phyloP scores from a whole-genome alignment of 148 eudicot species.

The Cornus controversa region DNA sequence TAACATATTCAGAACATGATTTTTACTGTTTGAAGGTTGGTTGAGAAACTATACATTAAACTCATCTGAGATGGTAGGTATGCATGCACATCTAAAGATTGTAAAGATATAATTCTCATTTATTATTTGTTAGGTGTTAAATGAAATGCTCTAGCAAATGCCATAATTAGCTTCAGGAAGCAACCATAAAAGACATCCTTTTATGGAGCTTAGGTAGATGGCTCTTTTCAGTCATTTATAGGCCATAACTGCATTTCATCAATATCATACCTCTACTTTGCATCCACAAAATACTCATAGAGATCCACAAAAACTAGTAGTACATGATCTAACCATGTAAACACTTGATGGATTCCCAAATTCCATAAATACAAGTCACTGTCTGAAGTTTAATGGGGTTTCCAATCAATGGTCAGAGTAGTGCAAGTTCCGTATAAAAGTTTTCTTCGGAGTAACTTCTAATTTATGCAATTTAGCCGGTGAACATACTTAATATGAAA shows the following conservation, averaged over 20 bases:
- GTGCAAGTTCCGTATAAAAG: not conserved
- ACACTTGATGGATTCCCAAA: not conserved
- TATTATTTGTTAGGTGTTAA: slow-evolving; percentile 18
- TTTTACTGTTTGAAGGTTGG: not conserved
- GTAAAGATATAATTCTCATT: slow-evolving; percentile 10
- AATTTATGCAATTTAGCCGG: no score
- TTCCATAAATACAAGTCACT: not conserved
- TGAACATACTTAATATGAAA: no score
- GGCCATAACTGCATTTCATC: not conserved
- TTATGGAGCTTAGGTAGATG: slow-evolving; percentile 7
- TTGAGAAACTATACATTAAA: not conserved
- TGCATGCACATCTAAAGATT: not conserved
- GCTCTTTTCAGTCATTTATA: slow-evolving; percentile 6
- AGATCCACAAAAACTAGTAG: not conserved
- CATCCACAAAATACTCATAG: not conserved
- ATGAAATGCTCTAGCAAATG: slow-evolving; percentile 16
- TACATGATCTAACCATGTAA: no score
- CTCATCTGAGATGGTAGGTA: slow-evolving; percentile 2
- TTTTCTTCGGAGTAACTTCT: no score
- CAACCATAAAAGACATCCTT: not conserved
- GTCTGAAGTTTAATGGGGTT: not conserved
- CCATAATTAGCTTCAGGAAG: not conserved
- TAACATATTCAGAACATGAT: not conserved
- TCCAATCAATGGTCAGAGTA: not conserved
- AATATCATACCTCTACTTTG: not conserved